A percentile compares a stretch with the other conserved stretches of the same genome.
Conservation (phyloP, 257 asterid species). For the Przewalskia tangutica region DNA sequence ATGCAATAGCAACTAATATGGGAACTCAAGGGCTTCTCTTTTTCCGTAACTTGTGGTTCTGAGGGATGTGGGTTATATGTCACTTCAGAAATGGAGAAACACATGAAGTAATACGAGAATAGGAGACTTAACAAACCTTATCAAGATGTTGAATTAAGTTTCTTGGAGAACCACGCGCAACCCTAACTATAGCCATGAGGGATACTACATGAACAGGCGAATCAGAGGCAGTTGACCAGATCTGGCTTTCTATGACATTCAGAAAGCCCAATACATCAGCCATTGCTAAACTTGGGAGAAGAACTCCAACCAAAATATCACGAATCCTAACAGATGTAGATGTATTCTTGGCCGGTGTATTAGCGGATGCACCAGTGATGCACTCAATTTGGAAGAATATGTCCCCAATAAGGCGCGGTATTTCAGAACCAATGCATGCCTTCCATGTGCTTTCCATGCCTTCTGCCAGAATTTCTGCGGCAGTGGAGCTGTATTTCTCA, state of each 20-base stretch:
- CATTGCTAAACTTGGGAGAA: slow-evolving; percentile 93
- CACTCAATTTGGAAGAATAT: slow-evolving; percentile 95
- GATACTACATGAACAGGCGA: slow-evolving; percentile 89
- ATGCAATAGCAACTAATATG: background rate
- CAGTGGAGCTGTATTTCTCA: slow-evolving; percentile 76
- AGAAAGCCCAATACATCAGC: slow-evolving; percentile 80
- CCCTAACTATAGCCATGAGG: slow-evolving; percentile 76
- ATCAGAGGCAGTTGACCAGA: slow-evolving; percentile 99
- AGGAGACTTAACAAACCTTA: slow-evolving; percentile 53
- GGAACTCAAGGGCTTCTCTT: background rate
- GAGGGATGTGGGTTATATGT: background rate
- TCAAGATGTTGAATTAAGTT: slow-evolving; percentile 77
- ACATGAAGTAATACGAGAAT: too few species aligned
- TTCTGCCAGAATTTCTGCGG: slow-evolving; percentile 97
- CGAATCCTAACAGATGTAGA: slow-evolving; percentile 41
- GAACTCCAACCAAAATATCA: slow-evolving; percentile 68
- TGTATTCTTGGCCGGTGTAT: slow-evolving; percentile 28
- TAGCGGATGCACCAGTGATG: slow-evolving; percentile 57
- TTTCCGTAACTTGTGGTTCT: background rate
- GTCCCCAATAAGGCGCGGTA: slow-evolving; percentile 72
- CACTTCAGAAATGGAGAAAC: background rate
- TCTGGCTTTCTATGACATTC: slow-evolving; percentile 80
- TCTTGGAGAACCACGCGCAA: slow-evolving; percentile 84
- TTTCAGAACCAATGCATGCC: slow-evolving; percentile 60
- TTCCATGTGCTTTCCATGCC: slow-evolving; percentile 98